Conservation (phyloP, 1,284 basidiomycete genomes). For the Cryptococcus neoformans region DNA sequence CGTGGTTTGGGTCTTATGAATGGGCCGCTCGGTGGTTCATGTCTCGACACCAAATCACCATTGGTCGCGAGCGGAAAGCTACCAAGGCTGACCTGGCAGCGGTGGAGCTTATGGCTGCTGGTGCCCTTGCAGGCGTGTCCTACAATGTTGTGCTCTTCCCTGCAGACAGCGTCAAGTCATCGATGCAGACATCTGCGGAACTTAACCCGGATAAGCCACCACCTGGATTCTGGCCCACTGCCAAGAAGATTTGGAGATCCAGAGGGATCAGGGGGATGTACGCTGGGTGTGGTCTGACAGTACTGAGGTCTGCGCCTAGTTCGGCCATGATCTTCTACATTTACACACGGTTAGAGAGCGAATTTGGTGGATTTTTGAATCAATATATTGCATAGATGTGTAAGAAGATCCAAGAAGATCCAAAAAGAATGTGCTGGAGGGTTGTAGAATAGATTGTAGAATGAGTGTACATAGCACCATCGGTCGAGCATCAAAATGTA, state of each 20-base stretch:
- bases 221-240: conserved; percentile 66
- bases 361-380: conserved; percentile 36
- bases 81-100: conserved; percentile 60
- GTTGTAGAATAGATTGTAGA: conserved; percentile 2
- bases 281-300: conserved; percentile 92
- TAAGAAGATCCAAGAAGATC: too few species aligned
- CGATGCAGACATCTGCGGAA: conserved; percentile 93
- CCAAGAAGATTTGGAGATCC: conserved; percentile 67
- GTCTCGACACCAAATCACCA: conserved; percentile 41
- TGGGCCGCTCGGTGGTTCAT: conserved; percentile 61
- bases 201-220: conserved; percentile 58
- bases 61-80: conserved; percentile 30
- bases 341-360: conserved; percentile 65
- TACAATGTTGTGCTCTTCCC: conserved; percentile 84
- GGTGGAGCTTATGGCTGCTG: conserved; percentile 79
- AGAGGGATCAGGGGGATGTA: conserved; percentile 85
- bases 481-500: neutral
- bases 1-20: conserved; percentile 88
- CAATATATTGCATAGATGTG: neutral
- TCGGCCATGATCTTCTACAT: conserved; percentile 89
- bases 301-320: conserved; percentile 79
- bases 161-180: conserved; percentile 90
- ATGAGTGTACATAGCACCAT: neutral
- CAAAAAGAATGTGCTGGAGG: neutral
- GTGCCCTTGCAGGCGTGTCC: conserved; percentile 79